phyloP scores from a whole-genome alignment of 352 stramenopile genomes.

The Phytophthora hybrid region DNA sequence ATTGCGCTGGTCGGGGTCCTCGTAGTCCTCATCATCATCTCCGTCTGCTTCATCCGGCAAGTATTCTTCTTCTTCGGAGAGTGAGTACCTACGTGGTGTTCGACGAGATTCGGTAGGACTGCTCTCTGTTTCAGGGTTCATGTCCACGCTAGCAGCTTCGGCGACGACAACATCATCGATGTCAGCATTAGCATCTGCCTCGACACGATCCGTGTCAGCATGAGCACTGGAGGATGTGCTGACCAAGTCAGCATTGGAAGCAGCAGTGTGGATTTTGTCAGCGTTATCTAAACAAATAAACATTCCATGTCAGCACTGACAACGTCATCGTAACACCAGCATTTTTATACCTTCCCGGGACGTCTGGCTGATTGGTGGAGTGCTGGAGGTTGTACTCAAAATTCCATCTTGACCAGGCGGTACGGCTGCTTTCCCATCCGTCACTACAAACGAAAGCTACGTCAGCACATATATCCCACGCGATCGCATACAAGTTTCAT shows the following conservation, averaged over 20 bases:
- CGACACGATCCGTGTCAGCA: neutral
- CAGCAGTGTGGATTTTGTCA: neutral
- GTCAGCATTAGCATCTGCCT: neutral
- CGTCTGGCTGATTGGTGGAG: neutral
- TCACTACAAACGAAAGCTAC: neutral
- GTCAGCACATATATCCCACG: too few relatives aligned
- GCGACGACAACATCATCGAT: neutral
- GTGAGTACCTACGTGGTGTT: neutral
- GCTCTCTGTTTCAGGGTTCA: too few relatives aligned
- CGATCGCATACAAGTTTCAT: neutral
- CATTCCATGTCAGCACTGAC: neutral
- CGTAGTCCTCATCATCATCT: too few relatives aligned
- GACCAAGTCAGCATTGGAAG: neutral
- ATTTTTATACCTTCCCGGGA: too few relatives aligned
- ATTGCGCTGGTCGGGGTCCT: too few relatives aligned
- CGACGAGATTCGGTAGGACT: too few relatives aligned
- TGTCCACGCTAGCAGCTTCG: too few relatives aligned
- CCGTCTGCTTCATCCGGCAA: too few relatives aligned
- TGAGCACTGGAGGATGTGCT: neutral
- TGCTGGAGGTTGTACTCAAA: neutral
- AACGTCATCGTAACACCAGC: too few relatives aligned
- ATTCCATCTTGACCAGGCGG: too few relatives aligned
- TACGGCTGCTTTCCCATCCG: constrained; percentile 4
- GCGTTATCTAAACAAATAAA: neutral
- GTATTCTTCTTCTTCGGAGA: too few relatives aligned